A percentile compares a stretch with the other conserved stretches of the same genome.
These are phyloP conservation scores for Beauveria sp. DNA, from an alignment of 2,329 filamentous ascomycete species.

Conservation along the genomic window DNA sequence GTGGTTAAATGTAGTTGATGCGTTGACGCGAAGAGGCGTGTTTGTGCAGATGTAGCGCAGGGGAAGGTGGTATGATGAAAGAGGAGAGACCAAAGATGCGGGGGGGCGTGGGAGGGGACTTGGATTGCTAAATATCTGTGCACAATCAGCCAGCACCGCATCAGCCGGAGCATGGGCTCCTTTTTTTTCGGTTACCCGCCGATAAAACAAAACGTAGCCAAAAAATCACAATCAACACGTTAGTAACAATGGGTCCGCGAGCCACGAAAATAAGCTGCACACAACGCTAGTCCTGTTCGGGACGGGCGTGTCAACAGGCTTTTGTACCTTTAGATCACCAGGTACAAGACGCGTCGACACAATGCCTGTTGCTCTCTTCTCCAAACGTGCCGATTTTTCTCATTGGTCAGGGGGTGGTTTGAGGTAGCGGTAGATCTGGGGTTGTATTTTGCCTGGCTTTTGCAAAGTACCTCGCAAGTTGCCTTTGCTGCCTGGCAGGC, in stretches of 20 bases:
- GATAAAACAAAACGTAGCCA: background rate
- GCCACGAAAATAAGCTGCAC: background rate
- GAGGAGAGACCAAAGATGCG: conserved; percentile 18
- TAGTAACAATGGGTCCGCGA: background rate
- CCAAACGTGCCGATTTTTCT: background rate
- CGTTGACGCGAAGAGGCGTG: conserved; percentile 17
- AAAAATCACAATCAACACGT: background rate
- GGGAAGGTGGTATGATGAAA: conserved; percentile 13
- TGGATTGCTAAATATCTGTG: conserved; percentile 29
- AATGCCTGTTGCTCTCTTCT: background rate
- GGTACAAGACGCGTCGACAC: background rate
- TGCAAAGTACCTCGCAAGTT: background rate
- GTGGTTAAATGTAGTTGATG: conserved; percentile 19
- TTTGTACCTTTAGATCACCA: conserved; percentile 4
- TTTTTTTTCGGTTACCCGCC: background rate
- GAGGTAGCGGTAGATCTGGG: background rate
- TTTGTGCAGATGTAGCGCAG: conserved; percentile 16
- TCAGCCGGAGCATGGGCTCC: conserved; percentile 18
- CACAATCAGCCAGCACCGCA: conserved; percentile 32
- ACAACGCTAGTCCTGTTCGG: conserved; percentile 1
- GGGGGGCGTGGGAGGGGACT: conserved; percentile 19
- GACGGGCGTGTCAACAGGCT: background rate
- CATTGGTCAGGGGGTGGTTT: background rate
- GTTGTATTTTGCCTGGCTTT: conserved; percentile 1
- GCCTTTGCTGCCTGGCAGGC: background rate